Evolutionary conservation across 2,329 filamentous ascomycete species (phyloP), one percentile per base, ranked within the genome.

Genomic region (Colletotrichum higginsianum): DNA sequence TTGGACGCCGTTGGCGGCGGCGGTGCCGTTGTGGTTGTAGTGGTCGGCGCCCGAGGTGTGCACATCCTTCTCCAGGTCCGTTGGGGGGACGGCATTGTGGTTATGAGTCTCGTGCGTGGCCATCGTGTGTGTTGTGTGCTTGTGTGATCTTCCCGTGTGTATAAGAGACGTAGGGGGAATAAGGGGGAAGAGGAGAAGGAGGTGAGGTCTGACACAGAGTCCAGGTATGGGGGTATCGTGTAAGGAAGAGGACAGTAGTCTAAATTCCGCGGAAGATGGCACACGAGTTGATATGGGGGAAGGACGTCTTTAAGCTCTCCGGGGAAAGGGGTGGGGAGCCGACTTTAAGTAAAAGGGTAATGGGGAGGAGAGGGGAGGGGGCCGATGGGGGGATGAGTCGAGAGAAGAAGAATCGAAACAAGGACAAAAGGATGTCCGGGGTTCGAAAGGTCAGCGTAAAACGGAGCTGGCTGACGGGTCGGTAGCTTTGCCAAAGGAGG

Each of bases 11-110:
- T 63, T 61, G 60, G 46, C n/a, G 30, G 47, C 47, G 53, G 60
- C 67, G 30, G 8, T 35, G 30, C 30, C 30, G 30, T 35, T 35
- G 30, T 35, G 30, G 30, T 35, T 9, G 60, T 35, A 60, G 50
- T 71, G 71, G 67, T 65, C 56, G 38, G 64, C 58, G 38, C 71
- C 71, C 50, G 69, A 52, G 49, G 68, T 67, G 26, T 72, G 69
- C 63, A 67, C 68, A 13, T 74, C 73, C 71, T 74, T 74, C 60
- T 74, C 73, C 23, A 64, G 7, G n/a, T 60, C 58, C 15, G 49
- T n/a, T 21, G 66, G 66, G 30, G 66, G 42, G 58, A 63, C 30
- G 55, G 53, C 73, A 50, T 49, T 44, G 53, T 65, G 58, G n/a
- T 42, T 42, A 35, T 62, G 46, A 50, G 47, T 66, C 50, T 60